phyloP scores from a whole-genome alignment of 2,329 filamentous ascomycete species.

The Aurifilum marmelostoma region DNA sequence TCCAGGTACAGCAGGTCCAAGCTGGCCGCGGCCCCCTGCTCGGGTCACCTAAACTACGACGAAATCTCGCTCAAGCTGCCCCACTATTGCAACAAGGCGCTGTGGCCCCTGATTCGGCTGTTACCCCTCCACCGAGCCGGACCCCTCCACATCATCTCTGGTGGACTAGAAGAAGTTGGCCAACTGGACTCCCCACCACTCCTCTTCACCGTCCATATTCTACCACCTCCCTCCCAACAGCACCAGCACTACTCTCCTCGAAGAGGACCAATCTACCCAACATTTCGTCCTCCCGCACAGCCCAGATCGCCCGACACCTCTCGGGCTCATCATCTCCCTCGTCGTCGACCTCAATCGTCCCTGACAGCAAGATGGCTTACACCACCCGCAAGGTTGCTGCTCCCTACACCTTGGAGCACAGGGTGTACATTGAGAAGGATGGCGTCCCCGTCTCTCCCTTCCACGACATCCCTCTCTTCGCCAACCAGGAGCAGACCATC shows the following conservation, averaged over 20 bases:
- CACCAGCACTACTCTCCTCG: slow-evolving; percentile 24
- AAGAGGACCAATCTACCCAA: slow-evolving; percentile 37
- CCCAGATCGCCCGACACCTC: slow-evolving; percentile 60
- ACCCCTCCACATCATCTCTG: slow-evolving; percentile 25
- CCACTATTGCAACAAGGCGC: slow-evolving; percentile 21
- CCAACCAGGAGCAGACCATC: slow-evolving; percentile 92
- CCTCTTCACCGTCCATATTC: slow-evolving; percentile 18
- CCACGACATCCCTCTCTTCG: slow-evolving; percentile 97
- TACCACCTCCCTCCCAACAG: slow-evolving; percentile 16
- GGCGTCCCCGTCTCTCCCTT: slow-evolving; percentile 91
- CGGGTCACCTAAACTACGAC: slow-evolving; percentile 2
- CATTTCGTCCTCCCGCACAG: slow-evolving; percentile 55
- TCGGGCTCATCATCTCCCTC: slow-evolving; percentile 41
- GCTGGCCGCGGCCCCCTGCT: neutral
- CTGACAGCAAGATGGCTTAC: slow-evolving; percentile 63
- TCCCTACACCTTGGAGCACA: slow-evolving; percentile 84
- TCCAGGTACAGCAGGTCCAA: neutral
- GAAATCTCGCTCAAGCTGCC: slow-evolving; percentile 22
- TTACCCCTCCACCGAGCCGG: slow-evolving; percentile 23
- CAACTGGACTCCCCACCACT: slow-evolving; percentile 18
- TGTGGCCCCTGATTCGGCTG: slow-evolving; percentile 13
- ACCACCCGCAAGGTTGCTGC: slow-evolving; percentile 83
- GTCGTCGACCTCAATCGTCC: slow-evolving; percentile 30
- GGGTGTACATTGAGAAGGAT: slow-evolving; percentile 98
- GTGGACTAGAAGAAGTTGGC: slow-evolving; percentile 8